Evolutionary conservation across 768 basidiomycete genomes (phyloP), one percentile per base, ranked within the genome.

Genomic region (Austroboletus eburneus): DNA sequence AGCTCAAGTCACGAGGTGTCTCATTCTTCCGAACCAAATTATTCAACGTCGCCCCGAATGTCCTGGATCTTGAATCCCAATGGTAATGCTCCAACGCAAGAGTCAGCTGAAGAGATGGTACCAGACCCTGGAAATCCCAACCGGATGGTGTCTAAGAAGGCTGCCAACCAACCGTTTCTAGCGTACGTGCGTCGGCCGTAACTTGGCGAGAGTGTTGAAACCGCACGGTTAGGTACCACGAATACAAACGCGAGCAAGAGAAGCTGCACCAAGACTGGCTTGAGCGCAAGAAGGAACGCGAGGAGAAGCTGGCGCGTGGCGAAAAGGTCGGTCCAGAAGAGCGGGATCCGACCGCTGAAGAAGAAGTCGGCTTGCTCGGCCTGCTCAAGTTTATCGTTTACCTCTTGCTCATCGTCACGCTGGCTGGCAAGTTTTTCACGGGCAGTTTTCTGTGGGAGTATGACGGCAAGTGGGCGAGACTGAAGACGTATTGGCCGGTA

Each of bases 401-500:
- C 53, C 42, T 78, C 3, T 43, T 81, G 18, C 55, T 87, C 42
- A 66, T 81, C 50, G 49, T 76, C 32, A 58, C 79, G 1, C 70
- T 90, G 24, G 76, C 83, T 29, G 85, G 91, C 44, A 87, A 86
- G 61, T 91, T 94, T 67, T 70, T 94, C 61, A 89, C 89, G 0
- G 88, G 85, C n/a, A 89, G 84, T 60, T 90, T 81, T 62, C 67
- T 81, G 18, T 96, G 91, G 91, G 90, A 92, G 52, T 80, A 83
- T 57, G 74, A 85, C 51, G 78, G 77, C 51, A 79, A 79, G 61
- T 85, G 80, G 77, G 57, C 69, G 24, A 71, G 75, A 39, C 58
- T 81, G 42, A 80, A 80, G 70, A 77, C 78, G 5, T 80, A 79
- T 57, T 79, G 77, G 70, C 82, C 87, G 42, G 84, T 85, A 57